These are phyloP conservation scores for Colletotrichum sublineola DNA, from an alignment of 2,329 filamentous ascomycete species.

Conservation along the genomic window DNA sequence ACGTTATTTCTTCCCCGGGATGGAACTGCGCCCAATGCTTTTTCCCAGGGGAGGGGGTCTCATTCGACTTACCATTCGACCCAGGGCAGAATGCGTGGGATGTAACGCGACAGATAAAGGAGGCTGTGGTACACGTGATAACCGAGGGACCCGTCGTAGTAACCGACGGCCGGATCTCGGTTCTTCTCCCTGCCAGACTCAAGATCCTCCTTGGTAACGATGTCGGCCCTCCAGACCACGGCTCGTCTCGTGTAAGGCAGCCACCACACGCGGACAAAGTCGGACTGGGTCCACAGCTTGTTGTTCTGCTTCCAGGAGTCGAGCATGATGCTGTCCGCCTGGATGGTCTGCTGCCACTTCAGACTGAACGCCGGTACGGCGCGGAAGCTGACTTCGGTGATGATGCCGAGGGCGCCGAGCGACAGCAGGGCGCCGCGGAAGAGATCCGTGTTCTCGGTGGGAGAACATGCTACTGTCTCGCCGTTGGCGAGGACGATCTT, in stretches of 20 bases:
- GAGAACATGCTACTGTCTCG: slow-evolving; percentile 77
- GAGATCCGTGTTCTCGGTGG: slow-evolving; percentile 78
- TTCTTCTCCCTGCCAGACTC: slow-evolving; percentile 73
- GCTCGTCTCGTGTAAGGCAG: slow-evolving; percentile 91
- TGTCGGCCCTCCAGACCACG: slow-evolving; percentile 88
- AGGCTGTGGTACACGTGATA: slow-evolving; percentile 94
- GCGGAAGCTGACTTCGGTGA: slow-evolving; percentile 89
- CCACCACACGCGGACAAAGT: slow-evolving; percentile 98
- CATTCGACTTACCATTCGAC: slow-evolving; percentile 77
- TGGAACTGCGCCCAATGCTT: neutral
- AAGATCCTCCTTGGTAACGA: slow-evolving; percentile 73
- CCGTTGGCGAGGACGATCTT: slow-evolving; percentile 88
- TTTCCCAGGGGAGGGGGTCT: neutral
- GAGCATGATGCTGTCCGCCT: slow-evolving; percentile 77
- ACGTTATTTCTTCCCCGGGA: neutral
- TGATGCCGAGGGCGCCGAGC: slow-evolving; percentile 89
- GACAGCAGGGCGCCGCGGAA: slow-evolving; percentile 91
- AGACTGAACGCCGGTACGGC: slow-evolving; percentile 86
- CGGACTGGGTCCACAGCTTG: slow-evolving; percentile 83
- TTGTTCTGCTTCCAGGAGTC: slow-evolving; percentile 76
- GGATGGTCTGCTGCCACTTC: slow-evolving; percentile 85
- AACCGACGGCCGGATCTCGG: slow-evolving; percentile 73
- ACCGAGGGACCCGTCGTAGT: slow-evolving; percentile 85
- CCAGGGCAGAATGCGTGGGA: slow-evolving; percentile 85
- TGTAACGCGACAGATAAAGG: slow-evolving; percentile 81